These are phyloP conservation scores for Plectosphaerella sp. DNA, from an alignment of 2,329 filamentous ascomycete species.

Conservation along the genomic window DNA sequence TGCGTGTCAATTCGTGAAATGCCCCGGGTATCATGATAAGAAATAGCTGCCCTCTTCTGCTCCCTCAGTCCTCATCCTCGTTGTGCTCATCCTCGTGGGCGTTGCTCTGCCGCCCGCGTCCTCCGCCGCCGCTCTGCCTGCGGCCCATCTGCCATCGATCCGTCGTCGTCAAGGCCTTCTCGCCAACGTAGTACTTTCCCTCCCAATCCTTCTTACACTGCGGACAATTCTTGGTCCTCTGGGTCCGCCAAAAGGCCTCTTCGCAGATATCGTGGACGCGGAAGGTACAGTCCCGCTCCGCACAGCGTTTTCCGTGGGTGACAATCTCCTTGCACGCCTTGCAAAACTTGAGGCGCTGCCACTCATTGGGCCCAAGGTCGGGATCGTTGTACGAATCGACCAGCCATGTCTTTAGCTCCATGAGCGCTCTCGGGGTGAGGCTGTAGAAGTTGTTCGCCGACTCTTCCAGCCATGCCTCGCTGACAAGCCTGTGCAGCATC, in stretches of 20 bases:
- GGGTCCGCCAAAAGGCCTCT: conserved; percentile 66
- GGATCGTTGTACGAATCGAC: conserved; percentile 85
- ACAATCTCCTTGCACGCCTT: conserved; percentile 86
- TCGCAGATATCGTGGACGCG: conserved; percentile 76
- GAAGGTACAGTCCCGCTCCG: conserved; percentile 60
- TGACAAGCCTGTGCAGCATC: conserved; percentile 64
- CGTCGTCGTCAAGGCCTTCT: conserved; percentile 51
- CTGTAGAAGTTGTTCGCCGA: conserved; percentile 69
- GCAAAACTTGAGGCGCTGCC: conserved; percentile 79
- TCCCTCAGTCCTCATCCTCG: conserved; percentile 20
- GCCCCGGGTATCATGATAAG: background rate
- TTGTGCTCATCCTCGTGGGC: conserved; percentile 15
- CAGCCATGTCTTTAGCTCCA: conserved; percentile 83
- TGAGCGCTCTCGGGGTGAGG: conserved; percentile 69
- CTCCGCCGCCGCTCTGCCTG: conserved; percentile 26
- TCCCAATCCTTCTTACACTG: conserved; percentile 49
- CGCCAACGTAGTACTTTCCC: conserved; percentile 47
- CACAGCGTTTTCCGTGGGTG: conserved; percentile 76
- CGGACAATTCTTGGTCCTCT: conserved; percentile 60
- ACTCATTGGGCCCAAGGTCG: conserved; percentile 53
- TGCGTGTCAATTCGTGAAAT: no score
- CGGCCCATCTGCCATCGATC: conserved; percentile 42
- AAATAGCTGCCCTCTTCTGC: conserved; percentile 12
- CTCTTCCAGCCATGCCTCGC: conserved; percentile 81
- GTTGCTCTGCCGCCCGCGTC: conserved; percentile 23